Evolutionary conservation across 148 eudicot species (phyloP), one percentile per base, ranked within the genome.

Genomic region (Polygonum aviculare): DNA sequence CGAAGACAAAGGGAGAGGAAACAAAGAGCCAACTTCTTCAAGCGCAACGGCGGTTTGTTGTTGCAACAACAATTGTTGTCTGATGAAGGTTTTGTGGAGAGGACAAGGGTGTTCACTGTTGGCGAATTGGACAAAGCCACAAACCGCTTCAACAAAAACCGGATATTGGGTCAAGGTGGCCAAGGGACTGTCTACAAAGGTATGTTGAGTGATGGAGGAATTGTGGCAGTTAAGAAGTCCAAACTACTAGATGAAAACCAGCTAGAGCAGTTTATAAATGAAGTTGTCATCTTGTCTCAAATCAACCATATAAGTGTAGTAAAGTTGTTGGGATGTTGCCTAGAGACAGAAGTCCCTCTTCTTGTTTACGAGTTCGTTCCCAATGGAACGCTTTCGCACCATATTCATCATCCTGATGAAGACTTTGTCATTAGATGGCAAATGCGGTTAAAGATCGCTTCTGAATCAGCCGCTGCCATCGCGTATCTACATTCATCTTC

Each of bases 261-360:
- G 5, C 11, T 60, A 35, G 69, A 60, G 38, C 69, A 60, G 4
- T 60, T 60, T 22, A 60, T 60, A 60, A 60, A 60, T 12, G 69
- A 60, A 35, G 69, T 60, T 10, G 39, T 35, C 36, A 67, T 67
- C 1, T 36, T 67, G 71, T 67, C 71, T 67, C 71, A 36, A 41
- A 67, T 36, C 3, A 67, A 67, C 71, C 71, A 67, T 10, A 35
- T 19, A 36, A 38, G 36, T n/a, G 21, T 67, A 67, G 71, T 67
- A 4, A 67, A 67, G 44, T 4, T 67, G 3, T 67, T 67, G 8
- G 71, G 71, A 36, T 67, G 71, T 36, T 67, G 45, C 12, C 9
- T 67, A 16, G 71, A 67, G 71, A 67, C 71, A 67, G 71, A 67
- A 67, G 71, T 67, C 19, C 45, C 71, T 35, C 71, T 67, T 67